Evolutionary conservation across 2,329 filamentous ascomycete genomes (phyloP).

Genomic region (Microascus cirrosus): DNA sequence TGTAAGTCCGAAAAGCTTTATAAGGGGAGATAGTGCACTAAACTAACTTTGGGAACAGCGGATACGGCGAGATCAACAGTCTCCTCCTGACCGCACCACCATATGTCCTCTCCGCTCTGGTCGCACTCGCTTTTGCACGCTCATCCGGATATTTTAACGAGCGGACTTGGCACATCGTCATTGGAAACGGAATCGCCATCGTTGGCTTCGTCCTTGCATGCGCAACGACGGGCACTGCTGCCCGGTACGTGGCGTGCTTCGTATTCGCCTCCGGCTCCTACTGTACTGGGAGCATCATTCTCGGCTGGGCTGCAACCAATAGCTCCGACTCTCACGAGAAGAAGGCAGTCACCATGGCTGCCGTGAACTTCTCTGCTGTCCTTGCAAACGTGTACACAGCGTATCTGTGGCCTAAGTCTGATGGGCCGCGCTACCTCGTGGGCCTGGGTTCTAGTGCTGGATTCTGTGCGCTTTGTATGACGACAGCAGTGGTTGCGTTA

Average conservation of each 20-base stretch:
- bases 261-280: slow-evolving; percentile 15
- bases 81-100: too few relatives aligned
- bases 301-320: too few relatives aligned
- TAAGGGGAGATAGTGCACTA: too few relatives aligned
- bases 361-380: slow-evolving; percentile 32
- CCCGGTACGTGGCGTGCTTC: slow-evolving; percentile 27
- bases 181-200: slow-evolving; percentile 26
- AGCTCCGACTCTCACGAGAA: too few relatives aligned
- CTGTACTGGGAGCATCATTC: too few relatives aligned
- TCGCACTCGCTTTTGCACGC: too few relatives aligned
- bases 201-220: slow-evolving; percentile 28
- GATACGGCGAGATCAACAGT: neutral
- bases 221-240: slow-evolving; percentile 22
- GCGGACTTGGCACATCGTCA: slow-evolving; percentile 36
- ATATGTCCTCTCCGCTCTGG: too few relatives aligned
- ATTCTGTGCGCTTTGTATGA: too few relatives aligned
- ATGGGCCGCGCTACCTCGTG: slow-evolving; percentile 31
- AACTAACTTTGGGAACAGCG: too few relatives aligned
- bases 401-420: slow-evolving; percentile 33
- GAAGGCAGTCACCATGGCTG: too few relatives aligned
- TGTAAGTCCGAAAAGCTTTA: neutral
- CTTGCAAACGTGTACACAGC: slow-evolving; percentile 37
- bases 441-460: too few relatives aligned
- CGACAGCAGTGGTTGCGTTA: too few relatives aligned
- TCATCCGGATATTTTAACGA: slow-evolving; percentile 33